Evolutionary conservation across 2,329 filamentous ascomycete species (phyloP), one percentile per base, ranked within the genome.

Genomic region (Alternaria postmessia): DNA sequence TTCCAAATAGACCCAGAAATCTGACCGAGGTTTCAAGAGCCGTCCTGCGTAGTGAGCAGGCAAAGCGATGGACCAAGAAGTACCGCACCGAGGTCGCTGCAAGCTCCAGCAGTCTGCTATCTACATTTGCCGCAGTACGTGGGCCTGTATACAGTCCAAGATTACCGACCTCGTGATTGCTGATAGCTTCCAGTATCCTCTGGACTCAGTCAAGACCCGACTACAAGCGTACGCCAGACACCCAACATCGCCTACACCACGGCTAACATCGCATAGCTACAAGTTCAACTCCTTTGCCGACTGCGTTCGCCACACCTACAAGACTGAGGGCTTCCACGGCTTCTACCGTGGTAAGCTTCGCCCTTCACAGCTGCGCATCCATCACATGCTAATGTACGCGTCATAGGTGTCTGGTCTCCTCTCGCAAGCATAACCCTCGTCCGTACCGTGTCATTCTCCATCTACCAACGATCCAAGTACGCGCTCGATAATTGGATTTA

Each of bases 121-220:
- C 91, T 38, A 95, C 92, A 42, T 85, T 93, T 74, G 84, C 86
- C 66, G 90, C 92, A n/a, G 84, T 86, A 73, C 70, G 82, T 68
- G 4, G 22, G 18, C 16, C 39, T 34, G 12, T 41, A 14, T 28
- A 6, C 2, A 9, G 28, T 6, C 8, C 5, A 16, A 26, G 22
- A 1, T 11, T 11, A 1, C n/a, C 7, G 3, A 18, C 5, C 6
- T 18, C 12, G 41, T 20, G 18, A 32, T 22, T 28, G 55, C 75
- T 78, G 44, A 78, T 59, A 55, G 51, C 49, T 62, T 54, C 22
- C 53, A 85, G 82, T 96, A 94, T 75, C 92, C 92, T 22, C 87
- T 96, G 68, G 92, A 96, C 78, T 94, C 92, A 71, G 90, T 94
- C 76, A 96, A 96, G 83, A 94, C 91, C 57, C 91, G 92, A 73